Percentiles rank a stretch among this genome's conserved stretches.
phyloP scores from a whole-genome alignment of 129 eudicot species.

The Centrapalus pauciflorus region DNA sequence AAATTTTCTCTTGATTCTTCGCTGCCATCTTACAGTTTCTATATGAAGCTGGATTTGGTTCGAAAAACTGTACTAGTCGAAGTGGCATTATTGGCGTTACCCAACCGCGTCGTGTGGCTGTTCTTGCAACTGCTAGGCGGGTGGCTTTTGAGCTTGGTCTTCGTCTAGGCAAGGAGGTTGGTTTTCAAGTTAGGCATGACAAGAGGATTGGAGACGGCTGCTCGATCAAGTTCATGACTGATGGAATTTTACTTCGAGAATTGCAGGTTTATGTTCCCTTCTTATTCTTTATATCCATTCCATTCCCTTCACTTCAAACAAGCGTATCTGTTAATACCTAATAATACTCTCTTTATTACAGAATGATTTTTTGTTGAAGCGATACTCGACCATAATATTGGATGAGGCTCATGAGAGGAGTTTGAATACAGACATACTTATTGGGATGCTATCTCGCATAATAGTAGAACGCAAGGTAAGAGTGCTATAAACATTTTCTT shows the following conservation, averaged over 20 bases:
- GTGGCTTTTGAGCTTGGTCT: conserved; percentile 93
- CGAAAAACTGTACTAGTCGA: conserved; percentile 27
- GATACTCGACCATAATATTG: conserved; percentile 74
- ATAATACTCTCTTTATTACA: conserved; percentile 29
- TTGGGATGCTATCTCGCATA: conserved; percentile 92
- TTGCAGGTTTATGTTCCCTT: conserved; percentile 48
- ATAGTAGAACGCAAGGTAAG: conserved; percentile 68
- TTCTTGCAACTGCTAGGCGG: conserved; percentile 88
- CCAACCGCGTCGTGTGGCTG: conserved; percentile 99
- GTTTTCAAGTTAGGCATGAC: conserved; percentile 95
- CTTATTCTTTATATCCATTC: background rate
- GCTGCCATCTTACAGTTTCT: conserved; percentile 56
- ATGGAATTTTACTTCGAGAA: conserved; percentile 96
- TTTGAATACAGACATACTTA: conserved; percentile 92
- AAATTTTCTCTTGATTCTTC: background rate
- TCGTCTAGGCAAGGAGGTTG: conserved; percentile 82
- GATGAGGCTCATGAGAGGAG: conserved; percentile 99
- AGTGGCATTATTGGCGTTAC: conserved; percentile 93
- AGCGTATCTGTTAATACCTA: background rate
- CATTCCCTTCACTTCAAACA: background rate
- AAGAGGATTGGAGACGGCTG: conserved; percentile 68
- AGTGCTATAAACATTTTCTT: background rate
- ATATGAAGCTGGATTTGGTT: conserved; percentile 93
- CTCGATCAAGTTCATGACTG: conserved; percentile 96
- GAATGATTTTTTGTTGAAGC: conserved; percentile 77